Conservation (phyloP, 345 rosid species). For the Salix exigua region DNA sequence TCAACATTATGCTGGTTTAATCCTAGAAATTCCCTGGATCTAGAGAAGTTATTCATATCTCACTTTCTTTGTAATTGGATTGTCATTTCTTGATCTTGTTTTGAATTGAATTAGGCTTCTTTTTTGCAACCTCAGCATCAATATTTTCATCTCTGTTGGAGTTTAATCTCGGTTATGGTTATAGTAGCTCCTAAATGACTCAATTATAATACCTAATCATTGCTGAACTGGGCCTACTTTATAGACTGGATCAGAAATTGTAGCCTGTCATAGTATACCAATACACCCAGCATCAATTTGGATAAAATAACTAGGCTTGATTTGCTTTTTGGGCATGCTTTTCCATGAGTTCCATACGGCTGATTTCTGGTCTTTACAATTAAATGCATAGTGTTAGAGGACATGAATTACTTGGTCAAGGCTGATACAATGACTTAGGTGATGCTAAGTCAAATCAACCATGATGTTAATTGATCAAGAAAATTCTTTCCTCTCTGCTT, state of each 20-base stretch:
- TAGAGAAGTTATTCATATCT: not conserved
- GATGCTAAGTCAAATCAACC: not conserved
- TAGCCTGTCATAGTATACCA: not conserved
- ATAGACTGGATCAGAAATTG: not conserved
- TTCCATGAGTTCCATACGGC: not conserved
- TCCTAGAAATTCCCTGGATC: not conserved
- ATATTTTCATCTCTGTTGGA: not conserved
- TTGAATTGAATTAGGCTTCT: not conserved
- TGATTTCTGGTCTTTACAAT: not conserved
- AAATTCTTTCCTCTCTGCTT: not conserved
- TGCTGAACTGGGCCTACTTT: not conserved
- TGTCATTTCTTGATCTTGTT: not conserved
- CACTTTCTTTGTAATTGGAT: not conserved
- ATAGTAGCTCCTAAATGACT: not conserved
- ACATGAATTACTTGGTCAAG: not conserved
- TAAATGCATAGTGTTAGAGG: not conserved
- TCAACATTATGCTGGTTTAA: not conserved
- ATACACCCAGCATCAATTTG: not conserved
- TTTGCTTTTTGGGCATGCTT: not conserved
- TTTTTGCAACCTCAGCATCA: not conserved
- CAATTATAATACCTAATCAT: not conserved
- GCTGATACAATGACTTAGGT: not conserved
- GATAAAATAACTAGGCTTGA: not conserved
- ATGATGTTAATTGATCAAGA: not conserved
- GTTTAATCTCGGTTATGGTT: not conserved